Evolutionary conservation across 495 filamentous ascomycete species (phyloP), one percentile per base, ranked within the genome.

Genomic region (Penicillium subrubescens): DNA sequence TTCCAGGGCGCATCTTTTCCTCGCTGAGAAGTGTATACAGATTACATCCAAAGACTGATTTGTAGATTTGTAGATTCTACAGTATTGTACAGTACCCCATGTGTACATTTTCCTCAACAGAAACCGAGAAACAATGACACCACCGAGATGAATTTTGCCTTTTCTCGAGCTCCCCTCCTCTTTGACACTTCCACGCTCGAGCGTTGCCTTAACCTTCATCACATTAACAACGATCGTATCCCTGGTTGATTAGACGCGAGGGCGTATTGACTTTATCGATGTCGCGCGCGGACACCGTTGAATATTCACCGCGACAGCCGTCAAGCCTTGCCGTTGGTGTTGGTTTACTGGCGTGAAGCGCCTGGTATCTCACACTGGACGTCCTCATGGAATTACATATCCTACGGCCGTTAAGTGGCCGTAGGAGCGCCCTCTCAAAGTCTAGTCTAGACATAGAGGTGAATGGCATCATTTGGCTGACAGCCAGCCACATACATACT

Each of bases 231-330:
- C 27, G 7, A 51, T 14, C 23, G 29, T 55, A n/a, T 14, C 25
- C 31, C 33, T 61, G 65, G 51, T 64, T 64, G 57, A 52, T 57
- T 5, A 19, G 8, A 44, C 25, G 0, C 34, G 25, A 8, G 10
- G 41, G 27, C 14, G 34, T 56, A 27, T 57, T 55, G 52, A 35
- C 52, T 33, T 55, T 51, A 67, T 61, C 43, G 31, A 39, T 57
- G 41, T 51, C 27, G 46, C 41, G 60, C 57, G 25, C 35, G n/a
- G 48, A 60, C 60, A 52, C 52, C 48, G 43, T 25, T 52, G 14
- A 37, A 63, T 17, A 33, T 48, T 23, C 8, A 48, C 44, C 19
- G 21, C 19, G 44, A 48, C 44, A 21, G 19, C 44, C 19, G 44
- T 48, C 21, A 25, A 48, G 21, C 19, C 44, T 25, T 48, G 44